Evolutionary conservation across 176 grass and related monocot species (phyloP).

Genomic region (Chloris gayana): DNA sequence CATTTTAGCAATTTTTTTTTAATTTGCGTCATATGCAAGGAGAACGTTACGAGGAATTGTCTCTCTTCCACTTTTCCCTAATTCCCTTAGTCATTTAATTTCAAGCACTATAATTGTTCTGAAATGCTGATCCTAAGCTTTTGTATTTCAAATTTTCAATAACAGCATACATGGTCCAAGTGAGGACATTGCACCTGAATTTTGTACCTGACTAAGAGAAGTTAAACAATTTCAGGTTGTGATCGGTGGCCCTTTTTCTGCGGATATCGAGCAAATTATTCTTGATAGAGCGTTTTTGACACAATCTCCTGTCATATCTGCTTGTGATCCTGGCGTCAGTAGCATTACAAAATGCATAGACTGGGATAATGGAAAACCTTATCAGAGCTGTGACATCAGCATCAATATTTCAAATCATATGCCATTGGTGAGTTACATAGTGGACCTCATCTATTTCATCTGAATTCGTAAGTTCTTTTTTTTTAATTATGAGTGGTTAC

Average conservation of each 20-base stretch:
- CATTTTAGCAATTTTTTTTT: not conserved
- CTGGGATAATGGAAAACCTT: conserved; percentile 58
- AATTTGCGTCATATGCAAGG: not conserved
- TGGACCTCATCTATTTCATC: conserved; percentile 2
- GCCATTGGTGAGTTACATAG: conserved; percentile 51
- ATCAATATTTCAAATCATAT: conserved; percentile 50
- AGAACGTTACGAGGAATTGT: not conserved
- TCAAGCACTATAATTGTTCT: not conserved
- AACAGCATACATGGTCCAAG: not conserved
- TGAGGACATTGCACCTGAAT: not conserved
- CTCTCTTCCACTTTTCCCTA: not conserved
- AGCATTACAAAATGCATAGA: conserved; percentile 57
- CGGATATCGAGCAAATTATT: conserved; percentile 69
- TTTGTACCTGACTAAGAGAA: not conserved
- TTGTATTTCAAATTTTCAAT: not conserved
- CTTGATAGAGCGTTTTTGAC: conserved; percentile 64
- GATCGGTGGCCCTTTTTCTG: conserved; percentile 69
- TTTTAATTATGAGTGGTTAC: not conserved
- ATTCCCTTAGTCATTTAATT: not conserved
- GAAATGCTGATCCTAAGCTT: not conserved
- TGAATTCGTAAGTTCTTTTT: conserved; percentile 19
- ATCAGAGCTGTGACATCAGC: conserved; percentile 69
- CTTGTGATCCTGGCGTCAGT: conserved; percentile 54
- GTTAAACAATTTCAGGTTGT: conserved; percentile 71
- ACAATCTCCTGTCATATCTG: conserved; percentile 68